Evolutionary conservation across 2,329 filamentous ascomycete species (phyloP).

Genomic region (Daldinia eschscholtzii): DNA sequence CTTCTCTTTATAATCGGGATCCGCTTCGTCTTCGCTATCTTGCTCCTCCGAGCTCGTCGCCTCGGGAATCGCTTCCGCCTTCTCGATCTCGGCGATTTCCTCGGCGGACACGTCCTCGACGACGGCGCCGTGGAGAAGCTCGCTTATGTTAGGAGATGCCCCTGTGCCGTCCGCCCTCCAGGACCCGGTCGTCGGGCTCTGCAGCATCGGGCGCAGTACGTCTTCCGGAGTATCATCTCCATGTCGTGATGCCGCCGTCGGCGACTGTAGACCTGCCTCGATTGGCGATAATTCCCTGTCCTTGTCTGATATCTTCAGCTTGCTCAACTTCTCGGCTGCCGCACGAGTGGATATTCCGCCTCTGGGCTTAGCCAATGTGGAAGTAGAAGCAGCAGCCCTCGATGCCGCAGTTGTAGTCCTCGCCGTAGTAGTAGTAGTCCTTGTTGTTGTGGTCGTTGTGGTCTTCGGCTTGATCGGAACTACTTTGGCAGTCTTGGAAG

Average conservation of each 20-base stretch:
- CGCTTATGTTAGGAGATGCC: neutral
- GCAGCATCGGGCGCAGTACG: slow-evolving; percentile 53
- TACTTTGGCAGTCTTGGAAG: neutral
- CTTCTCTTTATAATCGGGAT: slow-evolving; percentile 44
- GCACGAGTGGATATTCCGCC: slow-evolving; percentile 20
- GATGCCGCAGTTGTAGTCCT: neutral
- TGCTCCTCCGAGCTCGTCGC: slow-evolving; percentile 54
- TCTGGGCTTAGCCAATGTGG: neutral
- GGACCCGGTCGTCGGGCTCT: slow-evolving; percentile 58
- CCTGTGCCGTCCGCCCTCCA: slow-evolving; percentile 56
- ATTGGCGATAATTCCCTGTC: slow-evolving; percentile 31
- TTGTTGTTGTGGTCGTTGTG: slow-evolving; percentile 25
- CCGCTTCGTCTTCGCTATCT: slow-evolving; percentile 50
- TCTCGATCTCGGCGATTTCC: slow-evolving; percentile 58
- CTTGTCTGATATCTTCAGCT: slow-evolving; percentile 34
- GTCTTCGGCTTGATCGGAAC: slow-evolving; percentile 1
- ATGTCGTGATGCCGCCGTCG: slow-evolving; percentile 60
- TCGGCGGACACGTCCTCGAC: slow-evolving; percentile 54
- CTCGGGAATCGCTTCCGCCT: slow-evolving; percentile 57
- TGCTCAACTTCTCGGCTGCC: slow-evolving; percentile 43
- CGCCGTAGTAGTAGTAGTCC: slow-evolving; percentile 2
- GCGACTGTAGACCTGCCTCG: slow-evolving; percentile 58
- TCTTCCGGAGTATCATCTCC: slow-evolving; percentile 43
- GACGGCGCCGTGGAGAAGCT: slow-evolving; percentile 50
- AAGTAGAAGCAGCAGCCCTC: neutral